Evolutionary conservation across 768 basidiomycete genomes (phyloP), one percentile per base, ranked within the genome.

Genomic region (Suillus hirtellus): DNA sequence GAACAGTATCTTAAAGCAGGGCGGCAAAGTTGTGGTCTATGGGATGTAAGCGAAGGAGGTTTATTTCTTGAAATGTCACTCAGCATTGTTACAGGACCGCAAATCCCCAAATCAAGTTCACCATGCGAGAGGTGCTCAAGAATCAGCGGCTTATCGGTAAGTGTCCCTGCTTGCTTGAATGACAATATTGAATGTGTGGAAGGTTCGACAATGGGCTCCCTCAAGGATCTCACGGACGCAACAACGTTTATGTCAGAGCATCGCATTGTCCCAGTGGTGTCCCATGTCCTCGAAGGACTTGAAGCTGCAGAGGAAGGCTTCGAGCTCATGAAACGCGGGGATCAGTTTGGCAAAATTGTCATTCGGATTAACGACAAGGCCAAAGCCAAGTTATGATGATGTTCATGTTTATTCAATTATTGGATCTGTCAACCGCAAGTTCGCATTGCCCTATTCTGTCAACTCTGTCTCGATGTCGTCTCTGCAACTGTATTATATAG

Each of bases 131-230:
- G 66, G 89, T 95, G 27, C 70, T 94, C 66, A 87, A 84, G 68
- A 89, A 92, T 68, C 86, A 89, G 47, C 85, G 87, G 65, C 76
- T 95, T 46, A 79, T 92, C 38, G 93, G 92, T 92, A 49, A 49
- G 81, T 72, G 17, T 21, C 35, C 35, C 40, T 35, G 11, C 46
- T 24, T 27, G 7, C 40, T 27, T 24, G 17, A 42, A 58, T 1
- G 10, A 17, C 27, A 17, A 31, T 42, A 17, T 61, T 55, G 31
- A 27, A 60, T 44, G 58, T 61, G 54, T 56, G 12, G 40, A 62
- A 35, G 62, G 92, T 42, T 90, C 90, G 1, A 92, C 88, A 34
- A 92, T 95, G 92, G 93, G 92, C 19, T 93, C 92, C 9, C 84
- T 81, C 67, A 80, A 84, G 61, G 92, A 95, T 75, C 80, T 95